These are phyloP conservation scores for Boletus reticulatus DNA, from an alignment of 768 basidiomycete genomes.

Conservation along the genomic window DNA sequence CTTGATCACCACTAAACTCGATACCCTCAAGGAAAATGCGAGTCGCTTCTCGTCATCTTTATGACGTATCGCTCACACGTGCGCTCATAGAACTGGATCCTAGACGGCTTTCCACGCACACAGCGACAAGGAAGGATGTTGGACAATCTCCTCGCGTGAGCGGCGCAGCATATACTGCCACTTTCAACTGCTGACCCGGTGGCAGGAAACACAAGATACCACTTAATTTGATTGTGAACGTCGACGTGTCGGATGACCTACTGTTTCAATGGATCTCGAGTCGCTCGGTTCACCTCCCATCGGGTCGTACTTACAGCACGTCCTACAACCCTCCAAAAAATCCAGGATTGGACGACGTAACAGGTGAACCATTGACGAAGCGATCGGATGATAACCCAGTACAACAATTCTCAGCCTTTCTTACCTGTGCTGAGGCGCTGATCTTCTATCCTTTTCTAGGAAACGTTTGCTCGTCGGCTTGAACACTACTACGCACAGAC, in stretches of 20 bases:
- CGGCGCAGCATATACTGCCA: neutral
- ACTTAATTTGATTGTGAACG: conserved; percentile 75
- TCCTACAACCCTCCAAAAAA: conserved; percentile 81
- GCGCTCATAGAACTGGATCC: conserved; percentile 70
- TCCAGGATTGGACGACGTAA: conserved; percentile 77
- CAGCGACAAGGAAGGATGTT: conserved; percentile 74
- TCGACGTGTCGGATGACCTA: conserved; percentile 80
- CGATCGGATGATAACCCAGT: conserved; percentile 89
- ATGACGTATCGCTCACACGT: conserved; percentile 5
- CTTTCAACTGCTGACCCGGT: neutral
- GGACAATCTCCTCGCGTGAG: conserved; percentile 68
- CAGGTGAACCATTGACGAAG: conserved; percentile 77
- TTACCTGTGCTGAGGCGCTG: neutral
- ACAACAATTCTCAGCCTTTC: conserved; percentile 24
- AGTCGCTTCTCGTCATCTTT: conserved; percentile 15
- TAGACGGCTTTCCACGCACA: conserved; percentile 91
- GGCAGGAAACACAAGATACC: conserved; percentile 58
- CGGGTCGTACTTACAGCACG: conserved; percentile 84
- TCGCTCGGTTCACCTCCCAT: conserved; percentile 82
- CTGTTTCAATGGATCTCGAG: conserved; percentile 81
- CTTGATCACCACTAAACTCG: conserved; percentile 69
- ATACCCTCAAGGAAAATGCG: conserved; percentile 61
- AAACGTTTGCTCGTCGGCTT: conserved; percentile 72
- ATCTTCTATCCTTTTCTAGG: conserved; percentile 41
- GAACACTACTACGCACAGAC: conserved; percentile 75